Base-by-base conservation (phyloP, 1,284 basidiomycete species). In the Schizopora paradoxa region DNA sequence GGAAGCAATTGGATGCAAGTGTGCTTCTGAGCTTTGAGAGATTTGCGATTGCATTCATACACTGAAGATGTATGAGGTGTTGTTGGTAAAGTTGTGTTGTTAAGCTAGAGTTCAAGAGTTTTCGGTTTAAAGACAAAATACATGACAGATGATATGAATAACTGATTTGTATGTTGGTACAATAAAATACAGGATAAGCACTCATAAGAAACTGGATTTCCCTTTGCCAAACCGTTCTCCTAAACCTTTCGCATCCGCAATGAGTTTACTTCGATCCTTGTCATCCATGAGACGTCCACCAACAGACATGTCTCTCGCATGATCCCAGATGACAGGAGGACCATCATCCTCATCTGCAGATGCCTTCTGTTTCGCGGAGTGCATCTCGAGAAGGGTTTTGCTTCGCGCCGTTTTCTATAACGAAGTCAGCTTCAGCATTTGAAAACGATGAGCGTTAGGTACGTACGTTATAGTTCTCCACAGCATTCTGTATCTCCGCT, bases 281-380 rank as follows among this genome's bases (percentile, higher is more conserved):
- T 93, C 91, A 56, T 87, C 88, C 83, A 96, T 83, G 29, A 94
- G 66, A 41, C 87, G 68, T 4, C 92, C 92, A 4, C 82, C 82
- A 10, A 93, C 59, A 3, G 76, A 77, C 90, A 96, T 93, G 65
- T 93, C 90, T 18, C 89, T 72, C 31, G 78, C 70, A 56, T 88
- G 88, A 56, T 96, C 91, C 92, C 92, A 96, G 33, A 94, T 88
- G 0, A 60, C 82, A 0, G 76, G 65, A 0, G 75, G 66, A 37
- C 73, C 74, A 25, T 79, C 77, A 10, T 79, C 66, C 5, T 68
- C 63, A 8, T 73, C 71, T 6, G 54, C 54, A 5, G 37, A 40
- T 21, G 58, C 51, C 40, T 62, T 59, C 39, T 57, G 51, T 21
- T 61, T 58, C 4, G 64, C 57, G 8, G 70, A 57, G 58, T 93